These are phyloP conservation scores for Phylloporus gajari DNA, from an alignment of 1,284 basidiomycete genomes.

Conservation along the genomic window DNA sequence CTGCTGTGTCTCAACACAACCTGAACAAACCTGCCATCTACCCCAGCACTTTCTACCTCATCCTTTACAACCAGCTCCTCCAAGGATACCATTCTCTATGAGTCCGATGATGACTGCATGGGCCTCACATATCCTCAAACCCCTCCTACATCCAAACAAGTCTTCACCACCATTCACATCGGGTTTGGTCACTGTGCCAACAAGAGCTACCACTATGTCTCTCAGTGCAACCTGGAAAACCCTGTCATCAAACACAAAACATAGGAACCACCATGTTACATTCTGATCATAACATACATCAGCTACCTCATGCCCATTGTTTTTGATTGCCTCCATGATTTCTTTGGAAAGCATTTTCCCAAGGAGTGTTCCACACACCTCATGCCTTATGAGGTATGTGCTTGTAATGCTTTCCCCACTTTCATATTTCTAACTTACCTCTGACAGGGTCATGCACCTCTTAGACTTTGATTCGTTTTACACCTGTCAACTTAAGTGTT, in stretches of 20 bases:
- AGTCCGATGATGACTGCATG: conserved; percentile 56
- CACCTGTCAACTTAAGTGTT: conserved; percentile 92
- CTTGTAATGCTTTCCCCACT: neutral
- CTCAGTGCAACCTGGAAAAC: conserved; percentile 66
- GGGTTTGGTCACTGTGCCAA: conserved; percentile 89
- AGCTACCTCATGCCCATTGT: conserved; percentile 90
- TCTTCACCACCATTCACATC: conserved; percentile 80
- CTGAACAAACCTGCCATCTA: conserved; percentile 45
- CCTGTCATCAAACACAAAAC: conserved; percentile 65
- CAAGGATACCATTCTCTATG: conserved; percentile 69
- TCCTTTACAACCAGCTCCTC: conserved; percentile 73
- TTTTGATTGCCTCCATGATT: conserved; percentile 94
- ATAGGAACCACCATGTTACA: conserved; percentile 89
- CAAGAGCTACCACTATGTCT: conserved; percentile 73
- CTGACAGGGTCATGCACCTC: conserved; percentile 88
- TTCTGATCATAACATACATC: conserved; percentile 91
- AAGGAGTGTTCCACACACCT: conserved; percentile 83
- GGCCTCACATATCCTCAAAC: conserved; percentile 64
- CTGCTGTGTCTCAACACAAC: too few relatives aligned
- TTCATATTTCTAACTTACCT: conserved; percentile 18
- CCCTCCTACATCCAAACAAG: conserved; percentile 80
- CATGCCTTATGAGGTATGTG: conserved; percentile 81
- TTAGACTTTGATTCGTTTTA: conserved; percentile 99
- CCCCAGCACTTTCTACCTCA: conserved; percentile 75
- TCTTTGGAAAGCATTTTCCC: conserved; percentile 88